Conservation (phyloP, 352 stramenopile genomes). For the Lagenidium giganteum region DNA sequence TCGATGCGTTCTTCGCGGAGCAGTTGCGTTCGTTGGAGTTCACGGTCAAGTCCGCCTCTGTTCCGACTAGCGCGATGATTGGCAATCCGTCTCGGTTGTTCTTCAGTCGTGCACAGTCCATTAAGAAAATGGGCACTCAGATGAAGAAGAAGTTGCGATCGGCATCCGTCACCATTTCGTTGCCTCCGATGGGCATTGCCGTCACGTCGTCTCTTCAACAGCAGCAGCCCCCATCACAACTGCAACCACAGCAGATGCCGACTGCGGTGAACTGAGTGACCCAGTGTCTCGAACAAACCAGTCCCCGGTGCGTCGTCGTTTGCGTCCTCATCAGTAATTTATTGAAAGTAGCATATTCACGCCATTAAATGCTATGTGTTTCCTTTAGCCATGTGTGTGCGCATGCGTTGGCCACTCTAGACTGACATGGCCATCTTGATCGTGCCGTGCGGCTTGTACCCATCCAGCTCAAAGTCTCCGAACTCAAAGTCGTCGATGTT, state of each 20-base stretch:
- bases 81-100: conserved; percentile 30
- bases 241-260: no score
- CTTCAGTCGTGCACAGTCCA: conserved; percentile 46
- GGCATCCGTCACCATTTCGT: conserved; percentile 61
- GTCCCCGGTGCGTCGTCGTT: no score
- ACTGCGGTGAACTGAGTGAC: no score
- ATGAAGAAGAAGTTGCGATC: conserved; percentile 67
- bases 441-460: conserved; percentile 94
- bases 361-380: no score
- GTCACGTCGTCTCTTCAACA: conserved; percentile 58
- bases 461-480: conserved; percentile 94
- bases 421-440: conserved; percentile 99
- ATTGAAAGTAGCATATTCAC: no score
- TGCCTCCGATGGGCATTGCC: conserved; percentile 63
- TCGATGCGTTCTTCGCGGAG: conserved; percentile 72
- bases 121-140: conserved; percentile 50
- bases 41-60: conserved; percentile 26
- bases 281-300: no score
- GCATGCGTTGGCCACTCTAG: conserved; percentile 20
- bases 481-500: conserved; percentile 95
- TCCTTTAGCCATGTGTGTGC: no score
- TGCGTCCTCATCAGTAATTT: no score
- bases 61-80: conserved; percentile 4
- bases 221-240: conserved; percentile 26
- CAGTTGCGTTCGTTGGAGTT: conserved; percentile 53